Evolutionary conservation across 108 stramenopile genomes (phyloP).

Genomic region (Fistulifera pelliculosa): DNA sequence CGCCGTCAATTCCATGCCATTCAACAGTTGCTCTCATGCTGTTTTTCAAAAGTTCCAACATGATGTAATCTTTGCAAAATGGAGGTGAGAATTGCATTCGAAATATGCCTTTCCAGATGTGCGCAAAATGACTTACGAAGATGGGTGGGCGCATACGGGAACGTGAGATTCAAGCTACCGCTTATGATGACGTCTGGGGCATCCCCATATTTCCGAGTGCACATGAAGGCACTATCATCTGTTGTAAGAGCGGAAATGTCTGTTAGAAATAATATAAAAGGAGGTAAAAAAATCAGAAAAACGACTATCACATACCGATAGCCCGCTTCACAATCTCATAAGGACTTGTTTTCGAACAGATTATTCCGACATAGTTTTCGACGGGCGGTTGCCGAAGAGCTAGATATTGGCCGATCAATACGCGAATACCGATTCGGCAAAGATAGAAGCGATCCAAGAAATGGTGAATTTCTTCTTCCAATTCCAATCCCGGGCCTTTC

Average conservation of each 20-base stretch:
- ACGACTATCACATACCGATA: too few relatives aligned
- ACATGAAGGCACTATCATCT: conserved; percentile 96
- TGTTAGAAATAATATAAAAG: too few relatives aligned
- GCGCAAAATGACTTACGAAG: conserved; percentile 43
- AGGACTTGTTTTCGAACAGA: conserved; percentile 78
- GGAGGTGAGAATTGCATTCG: background rate
- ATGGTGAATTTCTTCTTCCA: conserved; percentile 77
- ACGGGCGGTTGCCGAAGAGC: conserved; percentile 79
- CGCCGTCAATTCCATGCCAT: conserved; percentile 84
- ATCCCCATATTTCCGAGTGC: conserved; percentile 94
- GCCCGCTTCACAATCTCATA: conserved; percentile 92
- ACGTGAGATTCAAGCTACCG: conserved; percentile 89
- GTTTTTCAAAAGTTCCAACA: conserved; percentile 97
- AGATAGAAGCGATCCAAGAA: conserved; percentile 98
- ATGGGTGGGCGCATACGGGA: conserved; percentile 89
- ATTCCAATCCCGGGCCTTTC: conserved; percentile 20
- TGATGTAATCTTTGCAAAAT: conserved; percentile 75
- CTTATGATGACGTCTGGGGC: conserved; percentile 97
- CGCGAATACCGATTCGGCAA: conserved; percentile 95
- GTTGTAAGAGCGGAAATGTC: too few relatives aligned
- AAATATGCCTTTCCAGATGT: too few relatives aligned
- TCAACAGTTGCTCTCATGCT: conserved; percentile 97
- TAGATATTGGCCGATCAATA: conserved; percentile 95
- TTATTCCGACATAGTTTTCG: conserved; percentile 87
- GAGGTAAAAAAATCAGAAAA: too few relatives aligned